Base-by-base conservation (phyloP, 1,284 basidiomycete genomes). In the Austropuccinia psidii region DNA sequence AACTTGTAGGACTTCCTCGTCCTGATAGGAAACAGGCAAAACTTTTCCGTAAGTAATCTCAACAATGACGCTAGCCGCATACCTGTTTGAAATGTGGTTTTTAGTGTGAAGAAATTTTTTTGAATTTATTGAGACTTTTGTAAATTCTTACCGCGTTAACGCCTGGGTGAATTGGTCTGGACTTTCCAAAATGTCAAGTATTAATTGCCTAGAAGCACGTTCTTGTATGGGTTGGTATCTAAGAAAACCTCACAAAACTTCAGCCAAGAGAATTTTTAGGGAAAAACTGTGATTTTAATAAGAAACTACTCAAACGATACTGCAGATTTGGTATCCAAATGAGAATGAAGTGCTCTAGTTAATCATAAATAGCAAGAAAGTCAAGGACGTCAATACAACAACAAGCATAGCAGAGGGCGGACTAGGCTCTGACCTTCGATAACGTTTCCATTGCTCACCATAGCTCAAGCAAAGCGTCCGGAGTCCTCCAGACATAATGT, bases 1-100 rank as follows among this genome's bases (percentile, higher is more conserved):
- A 49, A 89, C 84, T 21, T 83, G 82, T 19, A 80, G 74, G 1
- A 89, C 83, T 41, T 87, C 86, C 41, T 64, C 43, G 43, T 64
- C 60, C 21, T 29, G 13, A 47, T 64, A 43, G 31, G 43, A 29
- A 45, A 64, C 49, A 0, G 60, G 60, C 13, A 43, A 45, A 19
- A 43, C 81, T 74, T 86, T 87, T 0, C 87, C 88, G 75, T 89
- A 89, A 7, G 87, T 85, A 57, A 89, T 82, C 1, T 85, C 83
- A 80, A 89, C 83, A 1, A 88, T 86, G 0, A 88, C 84, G 0
- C 85, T 85, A 0, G 87, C 85, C 0, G 87, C 85, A 76, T 70
- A 64, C 8, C 67, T 75, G 33, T 35, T 60, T 21, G n/a, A 60
- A 11, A 39, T 21, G 43, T 69, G 1, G 37, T 65, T n/a, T 39